A percentile compares a stretch with the other conserved stretches of the same genome.
phyloP scores from a whole-genome alignment of 2,329 filamentous ascomycete genomes.

The Gliomastix tumulicola region DNA sequence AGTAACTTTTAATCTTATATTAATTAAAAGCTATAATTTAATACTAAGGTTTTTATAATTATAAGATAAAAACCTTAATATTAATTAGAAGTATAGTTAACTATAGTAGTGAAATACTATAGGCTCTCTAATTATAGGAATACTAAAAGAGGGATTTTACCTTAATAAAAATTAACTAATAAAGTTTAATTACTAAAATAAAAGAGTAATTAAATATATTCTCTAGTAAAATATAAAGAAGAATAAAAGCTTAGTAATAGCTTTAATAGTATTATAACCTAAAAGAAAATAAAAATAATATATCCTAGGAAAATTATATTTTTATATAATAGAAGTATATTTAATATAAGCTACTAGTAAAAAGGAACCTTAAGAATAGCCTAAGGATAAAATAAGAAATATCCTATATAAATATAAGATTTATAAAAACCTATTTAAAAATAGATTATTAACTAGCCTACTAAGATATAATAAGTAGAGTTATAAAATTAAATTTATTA shows the following conservation, averaged over 20 bases:
- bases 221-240: background rate
- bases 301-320: background rate
- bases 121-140: background rate
- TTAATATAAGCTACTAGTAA: background rate
- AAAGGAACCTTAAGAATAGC: background rate
- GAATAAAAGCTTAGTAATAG: background rate
- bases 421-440: conserved; percentile 1
- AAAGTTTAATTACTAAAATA: background rate
- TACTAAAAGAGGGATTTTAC: background rate
- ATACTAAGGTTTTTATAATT: background rate
- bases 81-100: background rate
- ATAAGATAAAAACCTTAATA: background rate
- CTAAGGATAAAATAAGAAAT: too few species aligned
- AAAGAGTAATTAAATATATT: background rate
- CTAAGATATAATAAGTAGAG: conserved; percentile 1
- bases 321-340: background rate
- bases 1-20: conserved; percentile 4
- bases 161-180: background rate
- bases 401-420: too few species aligned
- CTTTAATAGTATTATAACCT: conserved; percentile 1
- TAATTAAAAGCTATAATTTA: conserved; percentile 3
- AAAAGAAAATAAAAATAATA: background rate
- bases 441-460: too few species aligned
- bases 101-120: background rate
- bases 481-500: conserved; percentile 1